These are phyloP conservation scores for Aspergillus cavernicola DNA, from an alignment of 495 filamentous ascomycete genomes.

Conservation along the genomic window DNA sequence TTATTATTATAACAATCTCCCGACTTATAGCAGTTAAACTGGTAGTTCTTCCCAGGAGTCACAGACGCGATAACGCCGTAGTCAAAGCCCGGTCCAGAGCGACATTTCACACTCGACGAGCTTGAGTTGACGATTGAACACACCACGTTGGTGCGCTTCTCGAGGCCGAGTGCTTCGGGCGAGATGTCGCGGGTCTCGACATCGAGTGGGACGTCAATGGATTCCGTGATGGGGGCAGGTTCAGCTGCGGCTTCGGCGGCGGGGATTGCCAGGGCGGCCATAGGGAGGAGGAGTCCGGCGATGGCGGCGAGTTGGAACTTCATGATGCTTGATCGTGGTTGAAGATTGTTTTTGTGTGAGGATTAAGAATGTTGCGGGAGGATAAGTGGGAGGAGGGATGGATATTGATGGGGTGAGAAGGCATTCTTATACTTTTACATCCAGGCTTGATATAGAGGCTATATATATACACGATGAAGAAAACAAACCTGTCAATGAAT, in stretches of 20 bases:
- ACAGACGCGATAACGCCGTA: not conserved
- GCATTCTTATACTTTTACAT: too few species aligned
- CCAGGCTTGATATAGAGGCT: too few species aligned
- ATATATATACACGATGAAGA: too few species aligned
- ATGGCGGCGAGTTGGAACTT: conserved; percentile 3
- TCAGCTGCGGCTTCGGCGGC: not conserved
- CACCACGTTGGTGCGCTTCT: not conserved
- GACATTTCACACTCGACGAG: conserved; percentile 1
- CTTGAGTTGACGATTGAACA: conserved; percentile 6
- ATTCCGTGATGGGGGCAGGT: not conserved
- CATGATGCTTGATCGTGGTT: not conserved
- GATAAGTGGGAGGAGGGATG: too few species aligned
- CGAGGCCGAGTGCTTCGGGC: conserved; percentile 2
- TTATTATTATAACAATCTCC: conserved; percentile 9
- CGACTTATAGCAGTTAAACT: conserved; percentile 8
- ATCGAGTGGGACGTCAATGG: not conserved
- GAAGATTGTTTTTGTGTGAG: not conserved
- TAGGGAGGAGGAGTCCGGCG: not conserved
- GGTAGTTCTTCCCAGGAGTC: not conserved
- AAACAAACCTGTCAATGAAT: too few species aligned
- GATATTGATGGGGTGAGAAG: too few species aligned
- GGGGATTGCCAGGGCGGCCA: not conserved
- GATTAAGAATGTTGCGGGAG: too few species aligned
- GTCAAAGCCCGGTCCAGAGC: conserved; percentile 4
- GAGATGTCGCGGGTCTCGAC: not conserved